Evolutionary conservation across 2,329 filamentous ascomycete genomes (phyloP).

Genomic region (Neoscytalidium dimidiatum): DNA sequence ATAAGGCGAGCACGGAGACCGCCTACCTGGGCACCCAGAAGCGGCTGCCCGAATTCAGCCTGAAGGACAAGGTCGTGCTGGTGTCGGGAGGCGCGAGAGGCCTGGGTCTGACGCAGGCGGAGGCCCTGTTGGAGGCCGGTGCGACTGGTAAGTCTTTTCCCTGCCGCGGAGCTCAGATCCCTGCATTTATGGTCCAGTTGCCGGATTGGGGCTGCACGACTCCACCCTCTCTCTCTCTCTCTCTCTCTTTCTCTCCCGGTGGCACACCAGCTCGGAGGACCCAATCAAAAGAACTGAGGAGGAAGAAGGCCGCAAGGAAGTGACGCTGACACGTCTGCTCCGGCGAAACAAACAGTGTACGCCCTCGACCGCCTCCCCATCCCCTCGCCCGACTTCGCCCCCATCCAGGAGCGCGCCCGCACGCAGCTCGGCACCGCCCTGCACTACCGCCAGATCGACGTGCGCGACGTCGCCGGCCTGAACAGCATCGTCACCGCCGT

Average conservation of each 20-base stretch:
- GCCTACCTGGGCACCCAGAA: slow-evolving; percentile 23
- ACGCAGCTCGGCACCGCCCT: slow-evolving; percentile 67
- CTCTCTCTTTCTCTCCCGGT: not conserved
- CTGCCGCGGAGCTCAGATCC: not conserved
- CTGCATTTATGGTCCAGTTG: not conserved
- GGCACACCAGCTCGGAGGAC: too few species aligned
- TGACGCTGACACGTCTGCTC: too few species aligned
- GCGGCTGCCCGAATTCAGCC: slow-evolving; percentile 70
- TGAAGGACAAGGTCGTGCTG: slow-evolving; percentile 69
- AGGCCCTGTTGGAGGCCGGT: slow-evolving; percentile 73
- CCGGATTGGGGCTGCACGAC: too few species aligned
- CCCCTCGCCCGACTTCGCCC: slow-evolving; percentile 64
- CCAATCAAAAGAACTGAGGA: too few species aligned
- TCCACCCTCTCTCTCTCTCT: not conserved
- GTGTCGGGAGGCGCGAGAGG: slow-evolving; percentile 73
- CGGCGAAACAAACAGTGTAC: slow-evolving; percentile 60
- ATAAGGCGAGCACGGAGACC: not conserved
- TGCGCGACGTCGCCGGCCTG: slow-evolving; percentile 69
- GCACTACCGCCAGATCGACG: slow-evolving; percentile 77
- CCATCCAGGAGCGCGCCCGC: slow-evolving; percentile 62
- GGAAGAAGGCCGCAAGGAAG: too few species aligned
- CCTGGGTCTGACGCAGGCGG: slow-evolving; percentile 71
- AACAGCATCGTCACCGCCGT: slow-evolving; percentile 70
- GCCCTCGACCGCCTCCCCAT: slow-evolving; percentile 63
- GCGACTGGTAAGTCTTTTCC: slow-evolving; percentile 56